phyloP scores from a whole-genome alignment of 2,329 filamentous ascomycete species.

The Akanthomyces uredinophilus region DNA sequence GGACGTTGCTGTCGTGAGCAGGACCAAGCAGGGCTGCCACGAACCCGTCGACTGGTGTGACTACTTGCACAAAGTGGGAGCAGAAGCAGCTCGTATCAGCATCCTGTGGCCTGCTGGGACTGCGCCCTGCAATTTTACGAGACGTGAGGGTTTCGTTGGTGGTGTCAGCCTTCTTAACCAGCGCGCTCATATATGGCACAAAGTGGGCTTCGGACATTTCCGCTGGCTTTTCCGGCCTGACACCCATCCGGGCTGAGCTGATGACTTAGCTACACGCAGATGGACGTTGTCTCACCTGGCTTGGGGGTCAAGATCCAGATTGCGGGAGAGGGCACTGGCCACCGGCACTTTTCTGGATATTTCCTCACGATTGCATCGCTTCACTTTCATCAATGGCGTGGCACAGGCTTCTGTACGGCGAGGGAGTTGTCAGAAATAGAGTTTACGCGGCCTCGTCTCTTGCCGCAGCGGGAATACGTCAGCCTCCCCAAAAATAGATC shows the following conservation, averaged over 20 bases:
- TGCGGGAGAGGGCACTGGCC: background rate
- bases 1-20: background rate
- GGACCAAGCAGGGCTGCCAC: background rate
- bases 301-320: slow-evolving; percentile 1
- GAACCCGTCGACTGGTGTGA: background rate
- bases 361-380: background rate
- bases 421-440: background rate
- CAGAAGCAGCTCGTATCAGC: background rate
- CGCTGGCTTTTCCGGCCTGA: background rate
- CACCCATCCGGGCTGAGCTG: background rate
- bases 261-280: background rate
- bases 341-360: background rate
- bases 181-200: too few species aligned
- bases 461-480: background rate
- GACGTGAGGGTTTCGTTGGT: background rate
- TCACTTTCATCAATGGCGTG: background rate
- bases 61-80: background rate
- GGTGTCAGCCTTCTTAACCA: background rate
- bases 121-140: background rate
- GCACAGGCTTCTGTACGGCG: background rate
- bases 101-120: slow-evolving; percentile 1
- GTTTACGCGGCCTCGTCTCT: background rate
- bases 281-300: background rate
- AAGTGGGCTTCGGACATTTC: background rate
- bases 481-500: background rate